phyloP scores from a whole-genome alignment of 139 green algal species.

The Micromonas commoda region DNA sequence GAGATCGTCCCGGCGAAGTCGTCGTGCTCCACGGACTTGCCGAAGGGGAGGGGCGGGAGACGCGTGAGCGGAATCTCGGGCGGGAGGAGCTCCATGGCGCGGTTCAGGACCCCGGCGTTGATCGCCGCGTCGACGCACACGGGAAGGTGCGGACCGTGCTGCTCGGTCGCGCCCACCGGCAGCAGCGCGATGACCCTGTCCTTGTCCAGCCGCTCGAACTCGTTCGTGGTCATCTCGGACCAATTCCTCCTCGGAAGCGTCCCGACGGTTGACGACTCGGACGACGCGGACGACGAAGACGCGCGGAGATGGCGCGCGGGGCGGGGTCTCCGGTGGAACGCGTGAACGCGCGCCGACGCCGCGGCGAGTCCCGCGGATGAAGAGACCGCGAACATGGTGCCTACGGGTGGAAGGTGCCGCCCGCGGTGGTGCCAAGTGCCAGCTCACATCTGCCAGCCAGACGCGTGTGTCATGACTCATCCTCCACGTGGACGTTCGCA shows the following conservation, averaged over 20 bases:
- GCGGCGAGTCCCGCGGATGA: no score
- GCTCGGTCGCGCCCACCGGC: slow-evolving; percentile 24
- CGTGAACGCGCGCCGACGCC: no score
- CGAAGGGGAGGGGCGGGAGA: neutral
- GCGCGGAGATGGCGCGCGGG: no score
- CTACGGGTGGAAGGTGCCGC: no score
- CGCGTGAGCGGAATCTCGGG: neutral
- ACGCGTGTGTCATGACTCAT: no score
- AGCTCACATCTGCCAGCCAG: no score
- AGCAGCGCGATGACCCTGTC: slow-evolving; percentile 18
- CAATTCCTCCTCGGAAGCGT: neutral
- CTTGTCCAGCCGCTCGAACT: neutral
- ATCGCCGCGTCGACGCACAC: slow-evolving; percentile 23
- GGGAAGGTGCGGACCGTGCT: slow-evolving; percentile 29
- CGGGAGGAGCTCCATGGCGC: slow-evolving; percentile 15
- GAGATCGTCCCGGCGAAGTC: slow-evolving; percentile 26
- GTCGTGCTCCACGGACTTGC: slow-evolving; percentile 28
- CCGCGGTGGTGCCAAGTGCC: no score
- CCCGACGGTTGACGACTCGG: neutral
- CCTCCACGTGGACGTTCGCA: no score
- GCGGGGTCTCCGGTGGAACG: no score
- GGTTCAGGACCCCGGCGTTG: slow-evolving; percentile 24
- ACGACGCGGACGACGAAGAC: neutral
- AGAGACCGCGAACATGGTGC: no score
- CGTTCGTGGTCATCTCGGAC: slow-evolving; percentile 23